These are phyloP conservation scores for Trichophyton rubrum DNA, from an alignment of 2,329 filamentous ascomycete genomes.

Conservation along the genomic window DNA sequence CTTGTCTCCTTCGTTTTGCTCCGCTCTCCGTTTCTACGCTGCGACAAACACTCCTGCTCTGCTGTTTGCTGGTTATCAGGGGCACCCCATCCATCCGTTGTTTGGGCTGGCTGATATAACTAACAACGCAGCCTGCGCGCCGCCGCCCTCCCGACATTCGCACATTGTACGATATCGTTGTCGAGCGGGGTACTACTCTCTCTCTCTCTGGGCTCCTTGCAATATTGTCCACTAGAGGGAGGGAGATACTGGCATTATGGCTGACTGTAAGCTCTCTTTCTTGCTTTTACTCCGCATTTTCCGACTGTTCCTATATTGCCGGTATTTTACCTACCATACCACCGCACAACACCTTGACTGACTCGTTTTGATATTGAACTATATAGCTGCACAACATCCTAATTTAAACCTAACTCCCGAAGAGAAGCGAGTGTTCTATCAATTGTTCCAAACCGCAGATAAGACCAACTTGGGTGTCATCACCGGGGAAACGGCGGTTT, in stretches of 20 bases:
- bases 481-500: slow-evolving; percentile 88
- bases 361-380: not conserved
- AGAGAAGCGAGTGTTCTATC: slow-evolving; percentile 86
- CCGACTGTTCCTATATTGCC: too few relatives aligned
- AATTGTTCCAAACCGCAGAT: slow-evolving; percentile 87
- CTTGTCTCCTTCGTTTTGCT: not conserved
- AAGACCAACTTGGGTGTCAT: slow-evolving; percentile 84
- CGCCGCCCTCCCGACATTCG: not conserved
- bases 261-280: not conserved
- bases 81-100: not conserved
- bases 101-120: not conserved
- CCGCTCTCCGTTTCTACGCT: not conserved
- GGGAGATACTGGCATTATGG: not conserved
- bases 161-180: not conserved
- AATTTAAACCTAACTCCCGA: slow-evolving; percentile 78
- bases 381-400: slow-evolving; percentile 31
- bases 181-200: not conserved
- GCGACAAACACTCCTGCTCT: not conserved
- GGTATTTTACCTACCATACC: not conserved
- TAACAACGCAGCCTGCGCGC: not conserved
- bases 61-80: not conserved
- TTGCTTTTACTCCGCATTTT: not conserved
- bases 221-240: not conserved
- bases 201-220: not conserved
- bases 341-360: not conserved